Conservation (phyloP, 1,284 basidiomycete genomes). For the Coniferiporia sulphurascens region DNA sequence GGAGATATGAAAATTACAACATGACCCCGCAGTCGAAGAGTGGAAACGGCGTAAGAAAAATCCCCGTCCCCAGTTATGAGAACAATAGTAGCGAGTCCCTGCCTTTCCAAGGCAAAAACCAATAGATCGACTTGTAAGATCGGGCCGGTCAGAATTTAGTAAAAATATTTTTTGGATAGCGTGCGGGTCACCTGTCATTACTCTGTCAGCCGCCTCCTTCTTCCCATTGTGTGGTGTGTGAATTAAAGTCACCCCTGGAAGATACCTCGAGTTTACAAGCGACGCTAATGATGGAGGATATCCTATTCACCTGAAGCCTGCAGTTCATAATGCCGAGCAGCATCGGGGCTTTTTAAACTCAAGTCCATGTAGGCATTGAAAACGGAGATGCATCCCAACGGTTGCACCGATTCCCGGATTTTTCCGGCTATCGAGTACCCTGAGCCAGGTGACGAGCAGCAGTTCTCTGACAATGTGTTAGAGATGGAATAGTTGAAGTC, state of each 20-base stretch:
- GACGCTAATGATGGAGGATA: background rate
- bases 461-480: constrained; percentile 43
- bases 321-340: background rate
- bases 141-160: background rate
- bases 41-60: constrained; percentile 52
- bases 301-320: background rate
- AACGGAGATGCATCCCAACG: constrained; percentile 14
- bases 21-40: constrained; percentile 45
- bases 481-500: background rate
- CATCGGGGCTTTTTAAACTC: constrained; percentile 16
- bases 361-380: constrained; percentile 24
- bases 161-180: background rate
- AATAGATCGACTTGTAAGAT: constrained; percentile 51
- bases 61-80: constrained; percentile 55
- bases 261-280: constrained; percentile 15
- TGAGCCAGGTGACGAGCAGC: constrained; percentile 39
- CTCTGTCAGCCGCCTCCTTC: constrained; percentile 38
- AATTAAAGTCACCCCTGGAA: constrained; percentile 32
- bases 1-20: constrained; percentile 44
- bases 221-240: constrained; percentile 40
- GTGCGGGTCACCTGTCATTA: constrained; percentile 25
- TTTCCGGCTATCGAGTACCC: constrained; percentile 38
- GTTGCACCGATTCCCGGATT: constrained; percentile 15
- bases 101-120: constrained; percentile 46
- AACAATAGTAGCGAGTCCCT: constrained; percentile 42